Evolutionary conservation across 2,329 filamentous ascomycete species (phyloP).

Genomic region (Microcyclospora pomicola): DNA sequence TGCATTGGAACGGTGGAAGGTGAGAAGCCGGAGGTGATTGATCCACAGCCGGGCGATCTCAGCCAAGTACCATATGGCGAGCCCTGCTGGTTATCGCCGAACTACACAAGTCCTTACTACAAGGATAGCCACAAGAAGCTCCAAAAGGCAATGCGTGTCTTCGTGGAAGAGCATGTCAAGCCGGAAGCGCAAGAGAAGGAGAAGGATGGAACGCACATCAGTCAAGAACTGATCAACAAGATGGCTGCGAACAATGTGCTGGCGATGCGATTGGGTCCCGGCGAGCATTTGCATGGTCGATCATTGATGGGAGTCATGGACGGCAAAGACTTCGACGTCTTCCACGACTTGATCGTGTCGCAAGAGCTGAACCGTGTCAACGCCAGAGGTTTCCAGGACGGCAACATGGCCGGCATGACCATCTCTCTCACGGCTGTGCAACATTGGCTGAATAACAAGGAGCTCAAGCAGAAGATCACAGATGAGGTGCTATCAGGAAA

Average conservation of each 20-base stretch:
- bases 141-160: constrained; percentile 56
- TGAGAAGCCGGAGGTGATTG: constrained; percentile 62
- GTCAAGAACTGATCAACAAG: constrained; percentile 56
- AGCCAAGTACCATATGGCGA: constrained; percentile 72
- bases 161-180: constrained; percentile 56
- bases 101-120: constrained; percentile 70
- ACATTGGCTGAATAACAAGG: constrained; percentile 59
- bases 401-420: constrained; percentile 75
- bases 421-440: constrained; percentile 69
- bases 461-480: constrained; percentile 52
- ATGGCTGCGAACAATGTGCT: constrained; percentile 64
- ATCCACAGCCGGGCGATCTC: constrained; percentile 55
- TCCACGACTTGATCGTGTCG: constrained; percentile 63
- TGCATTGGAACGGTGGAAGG: constrained; percentile 62
- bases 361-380: constrained; percentile 62
- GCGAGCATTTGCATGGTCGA: constrained; percentile 64
- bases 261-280: constrained; percentile 72
- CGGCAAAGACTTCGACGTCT: constrained; percentile 74
- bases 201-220: constrained; percentile 56
- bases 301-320: constrained; percentile 54
- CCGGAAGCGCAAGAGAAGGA: constrained; percentile 68
- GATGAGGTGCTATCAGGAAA: constrained; percentile 62
- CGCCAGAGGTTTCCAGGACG: constrained; percentile 74
- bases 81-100: constrained; percentile 64
- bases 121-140: constrained; percentile 57